These are phyloP conservation scores for Citeromyces siamensis DNA, from an alignment of 1,139 yeast species.

Conservation along the genomic window DNA sequence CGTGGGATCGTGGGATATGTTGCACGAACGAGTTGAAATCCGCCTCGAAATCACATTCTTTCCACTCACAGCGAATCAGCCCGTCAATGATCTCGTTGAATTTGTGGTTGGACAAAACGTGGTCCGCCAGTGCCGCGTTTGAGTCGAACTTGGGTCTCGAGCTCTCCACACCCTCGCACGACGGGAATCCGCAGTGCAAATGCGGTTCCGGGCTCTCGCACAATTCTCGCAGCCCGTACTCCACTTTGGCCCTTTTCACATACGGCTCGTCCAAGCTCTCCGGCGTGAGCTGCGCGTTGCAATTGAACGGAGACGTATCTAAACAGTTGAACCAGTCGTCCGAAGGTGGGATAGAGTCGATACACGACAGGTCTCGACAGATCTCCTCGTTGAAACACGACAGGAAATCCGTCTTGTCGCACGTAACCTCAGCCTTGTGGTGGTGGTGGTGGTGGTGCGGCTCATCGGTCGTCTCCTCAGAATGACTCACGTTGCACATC, in stretches of 20 bases:
- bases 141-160: neutral
- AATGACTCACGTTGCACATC: neutral
- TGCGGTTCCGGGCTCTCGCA: neutral
- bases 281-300: neutral
- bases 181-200: neutral
- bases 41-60: slow-evolving; percentile 41
- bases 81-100: neutral
- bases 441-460: slow-evolving; percentile 1
- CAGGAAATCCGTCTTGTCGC: neutral
- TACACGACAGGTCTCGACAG: slow-evolving; percentile 2
- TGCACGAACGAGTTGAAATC: slow-evolving; percentile 39
- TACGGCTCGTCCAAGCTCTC: slow-evolving; percentile 1
- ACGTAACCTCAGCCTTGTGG: neutral
- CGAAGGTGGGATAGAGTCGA: neutral
- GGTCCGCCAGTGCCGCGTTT: neutral
- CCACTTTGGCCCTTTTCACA: neutral
- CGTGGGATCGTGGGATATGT: slow-evolving; percentile 49
- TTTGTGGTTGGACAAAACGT: slow-evolving; percentile 1
- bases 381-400: neutral
- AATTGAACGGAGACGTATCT: neutral
- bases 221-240: neutral
- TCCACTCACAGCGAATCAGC: slow-evolving; percentile 54
- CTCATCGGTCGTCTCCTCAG: neutral
- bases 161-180: neutral
- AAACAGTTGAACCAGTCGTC: slow-evolving; percentile 2